A percentile compares a stretch with the other conserved stretches of the same genome.
These are phyloP conservation scores for Penicillium brevicompactum DNA, from an alignment of 2,329 filamentous ascomycete genomes.

Conservation along the genomic window DNA sequence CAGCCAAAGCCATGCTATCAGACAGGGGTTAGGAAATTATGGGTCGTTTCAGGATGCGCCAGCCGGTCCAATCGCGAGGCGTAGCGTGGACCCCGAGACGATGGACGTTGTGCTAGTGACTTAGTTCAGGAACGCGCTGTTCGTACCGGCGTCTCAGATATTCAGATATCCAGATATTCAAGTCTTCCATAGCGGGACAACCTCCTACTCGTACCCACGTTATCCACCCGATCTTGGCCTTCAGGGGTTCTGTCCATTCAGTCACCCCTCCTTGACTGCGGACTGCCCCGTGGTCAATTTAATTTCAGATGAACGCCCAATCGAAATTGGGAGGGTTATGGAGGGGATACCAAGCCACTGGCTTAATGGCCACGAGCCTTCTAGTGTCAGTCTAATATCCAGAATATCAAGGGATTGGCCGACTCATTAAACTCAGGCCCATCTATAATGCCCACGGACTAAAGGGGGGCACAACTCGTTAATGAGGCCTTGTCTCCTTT, in stretches of 20 bases:
- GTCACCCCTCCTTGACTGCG: background rate
- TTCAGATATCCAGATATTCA: background rate
- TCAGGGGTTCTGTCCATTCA: background rate
- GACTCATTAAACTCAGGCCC: conserved; percentile 13
- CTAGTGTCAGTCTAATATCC: conserved; percentile 14
- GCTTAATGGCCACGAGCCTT: background rate
- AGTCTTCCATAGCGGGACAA: background rate
- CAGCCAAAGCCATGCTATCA: no score
- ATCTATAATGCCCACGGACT: conserved; percentile 5
- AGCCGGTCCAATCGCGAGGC: conserved; percentile 16
- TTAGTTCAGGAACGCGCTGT: conserved; percentile 9
- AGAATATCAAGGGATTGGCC: conserved; percentile 22
- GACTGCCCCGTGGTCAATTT: background rate
- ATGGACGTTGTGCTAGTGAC: conserved; percentile 5
- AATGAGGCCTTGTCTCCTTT: conserved; percentile 2
- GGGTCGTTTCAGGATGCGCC: conserved; percentile 24
- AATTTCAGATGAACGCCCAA: conserved; percentile 2
- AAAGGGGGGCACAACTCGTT: conserved; percentile 6
- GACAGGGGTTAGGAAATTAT: conserved; percentile 1
- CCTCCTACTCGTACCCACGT: background rate
- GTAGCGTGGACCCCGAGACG: conserved; percentile 22
- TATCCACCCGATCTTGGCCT: background rate
- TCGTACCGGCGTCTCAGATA: conserved; percentile 7
- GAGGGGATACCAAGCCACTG: background rate
- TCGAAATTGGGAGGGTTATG: background rate